Evolutionary conservation across 768 basidiomycete genomes (phyloP), one percentile per base, ranked within the genome.

Genomic region (Tulasnella sp.): DNA sequence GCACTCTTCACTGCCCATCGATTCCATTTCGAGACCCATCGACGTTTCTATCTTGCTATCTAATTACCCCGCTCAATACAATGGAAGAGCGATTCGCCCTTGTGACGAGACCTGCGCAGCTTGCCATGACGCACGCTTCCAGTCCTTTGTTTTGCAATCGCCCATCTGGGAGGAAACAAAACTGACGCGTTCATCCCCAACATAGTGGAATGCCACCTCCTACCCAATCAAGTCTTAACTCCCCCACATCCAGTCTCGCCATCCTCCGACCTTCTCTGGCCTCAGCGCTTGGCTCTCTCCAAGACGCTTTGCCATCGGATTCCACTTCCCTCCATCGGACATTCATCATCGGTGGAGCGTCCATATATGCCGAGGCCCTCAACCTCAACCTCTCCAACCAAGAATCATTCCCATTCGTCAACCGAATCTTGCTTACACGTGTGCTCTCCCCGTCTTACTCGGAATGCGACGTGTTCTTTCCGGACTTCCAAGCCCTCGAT

Each of bases 321-420:
- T 52, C 42, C 54, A 78, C 73, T n/a, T 64, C 58, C 58, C 81
- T 89, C 58, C 83, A 93, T 80, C 88, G 89, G 75, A 83, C 84
- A 37, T 99, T 98, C 85, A 84, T 98, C 79, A 97, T 97, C 39
- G 97, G 97, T 39, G 97, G 97, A n/a, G 89, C 93, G 8, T 88
- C 91, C 39, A 83, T 99, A 36, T 97, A 97, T 86, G 83, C 85
- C 42, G 89, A 91, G 77, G 85, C 90, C 15, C 86, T 97, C 42
- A 79, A 79, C 8, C 78, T 82, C 42, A 79, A 79, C 8, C 78
- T 82, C 14, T 67, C 81, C 4, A 1, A n/a, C 15, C 58, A 64
- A 64, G 58, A 64, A 64, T 79, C 82, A 19, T 79, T 82, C 2
- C 85, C 85, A 29, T 83, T 87, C 76, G 92, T 93, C 49, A 89